These are phyloP conservation scores for Echinochloa phyllopogon DNA, from an alignment of 176 grass and related monocot genomes.

Conservation along the genomic window DNA sequence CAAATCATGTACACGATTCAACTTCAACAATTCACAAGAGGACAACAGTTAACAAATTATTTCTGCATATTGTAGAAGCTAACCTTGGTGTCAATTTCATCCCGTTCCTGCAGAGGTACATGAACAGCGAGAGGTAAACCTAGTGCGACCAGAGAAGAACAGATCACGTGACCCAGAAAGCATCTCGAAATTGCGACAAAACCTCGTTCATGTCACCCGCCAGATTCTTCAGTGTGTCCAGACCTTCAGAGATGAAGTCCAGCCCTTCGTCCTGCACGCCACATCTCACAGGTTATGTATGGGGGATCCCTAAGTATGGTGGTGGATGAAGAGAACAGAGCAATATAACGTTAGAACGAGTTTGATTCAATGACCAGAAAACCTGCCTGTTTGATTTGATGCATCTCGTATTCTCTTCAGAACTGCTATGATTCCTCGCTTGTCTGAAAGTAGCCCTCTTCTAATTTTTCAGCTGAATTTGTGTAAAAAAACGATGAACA, in stretches of 20 bases:
- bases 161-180: neutral
- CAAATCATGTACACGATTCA: neutral
- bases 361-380: neutral
- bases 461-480: slow-evolving; percentile 42
- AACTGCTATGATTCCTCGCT: slow-evolving; percentile 79
- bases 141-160: slow-evolving; percentile 3
- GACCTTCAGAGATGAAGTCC: slow-evolving; percentile 83
- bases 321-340: neutral
- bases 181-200: neutral
- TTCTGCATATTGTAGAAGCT: neutral
- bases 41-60: neutral
- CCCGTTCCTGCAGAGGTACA: slow-evolving; percentile 72
- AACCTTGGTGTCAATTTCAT: slow-evolving; percentile 94
- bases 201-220: slow-evolving; percentile 93
- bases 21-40: neutral
- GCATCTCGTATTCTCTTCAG: slow-evolving; percentile 83
- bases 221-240: slow-evolving; percentile 84
- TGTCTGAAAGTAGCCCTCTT: slow-evolving; percentile 70
- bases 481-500: neutral
- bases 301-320: neutral
- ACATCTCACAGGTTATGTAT: neutral
- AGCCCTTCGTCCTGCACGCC: slow-evolving; percentile 70
- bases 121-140: neutral
- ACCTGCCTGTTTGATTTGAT: slow-evolving; percentile 73
- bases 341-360: neutral